A percentile compares a stretch with the other conserved stretches of the same genome.
Conservation (phyloP, 176 grass and related monocot genomes). For the Cenchrus purpureus region DNA sequence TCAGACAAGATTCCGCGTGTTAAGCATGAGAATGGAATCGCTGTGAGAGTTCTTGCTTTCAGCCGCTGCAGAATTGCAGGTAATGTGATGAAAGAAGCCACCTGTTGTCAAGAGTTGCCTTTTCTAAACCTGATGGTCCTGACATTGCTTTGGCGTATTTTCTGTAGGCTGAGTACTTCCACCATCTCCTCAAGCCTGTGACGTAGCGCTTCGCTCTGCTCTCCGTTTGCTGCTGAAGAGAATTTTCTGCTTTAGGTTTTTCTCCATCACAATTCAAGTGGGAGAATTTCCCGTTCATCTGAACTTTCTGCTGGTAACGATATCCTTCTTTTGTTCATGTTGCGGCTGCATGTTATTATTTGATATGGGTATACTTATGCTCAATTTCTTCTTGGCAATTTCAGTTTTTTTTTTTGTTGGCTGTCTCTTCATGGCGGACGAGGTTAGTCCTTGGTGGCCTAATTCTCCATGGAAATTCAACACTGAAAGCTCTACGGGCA, state of each 20-base stretch:
- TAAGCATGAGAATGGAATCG: slow-evolving; percentile 94
- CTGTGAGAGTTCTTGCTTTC: slow-evolving; percentile 85
- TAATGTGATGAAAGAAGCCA: slow-evolving; percentile 28
- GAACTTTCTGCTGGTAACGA: slow-evolving; percentile 58
- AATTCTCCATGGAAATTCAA: slow-evolving; percentile 63
- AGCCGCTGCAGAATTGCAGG: slow-evolving; percentile 89
- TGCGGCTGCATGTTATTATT: background rate
- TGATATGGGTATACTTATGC: background rate
- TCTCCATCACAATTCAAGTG: slow-evolving; percentile 36
- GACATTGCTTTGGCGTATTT: slow-evolving; percentile 29
- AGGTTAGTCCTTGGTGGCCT: slow-evolving; percentile 52
- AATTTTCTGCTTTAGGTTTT: slow-evolving; percentile 15
- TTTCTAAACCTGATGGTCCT: slow-evolving; percentile 6
- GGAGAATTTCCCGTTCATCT: slow-evolving; percentile 30
- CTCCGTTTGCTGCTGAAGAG: slow-evolving; percentile 41
- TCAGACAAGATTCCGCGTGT: slow-evolving; percentile 79
- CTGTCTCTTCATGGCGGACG: slow-evolving; percentile 60
- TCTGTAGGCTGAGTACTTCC: slow-evolving; percentile 91
- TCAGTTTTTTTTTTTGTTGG: slow-evolving; percentile 58
- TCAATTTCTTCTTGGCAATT: slow-evolving; percentile 18
- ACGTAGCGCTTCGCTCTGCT: slow-evolving; percentile 70
- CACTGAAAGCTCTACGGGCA: slow-evolving; percentile 22
- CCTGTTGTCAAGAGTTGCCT: background rate
- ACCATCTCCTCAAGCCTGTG: slow-evolving; percentile 93
- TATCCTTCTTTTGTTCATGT: background rate